phyloP scores from a whole-genome alignment of 768 basidiomycete genomes.

The Mycena rosella region DNA sequence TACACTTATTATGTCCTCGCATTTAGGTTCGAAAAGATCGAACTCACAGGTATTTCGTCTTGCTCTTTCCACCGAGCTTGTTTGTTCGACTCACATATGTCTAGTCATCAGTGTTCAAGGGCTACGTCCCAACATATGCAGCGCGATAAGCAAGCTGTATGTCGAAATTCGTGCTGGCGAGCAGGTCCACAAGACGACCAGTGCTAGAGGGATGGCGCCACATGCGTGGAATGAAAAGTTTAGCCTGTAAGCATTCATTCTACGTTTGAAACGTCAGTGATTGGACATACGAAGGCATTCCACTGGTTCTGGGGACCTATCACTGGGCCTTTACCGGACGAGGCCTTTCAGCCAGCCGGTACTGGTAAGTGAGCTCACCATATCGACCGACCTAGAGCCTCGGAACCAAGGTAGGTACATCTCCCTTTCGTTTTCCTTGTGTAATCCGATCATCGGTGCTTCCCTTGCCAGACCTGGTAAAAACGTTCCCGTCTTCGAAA shows the following conservation, averaged over 20 bases:
- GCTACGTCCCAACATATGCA: conserved; percentile 12
- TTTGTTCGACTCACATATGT: background rate
- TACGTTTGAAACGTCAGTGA: background rate
- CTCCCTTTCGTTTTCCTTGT: background rate
- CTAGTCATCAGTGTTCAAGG: conserved; percentile 21
- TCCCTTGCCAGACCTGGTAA: conserved; percentile 10
- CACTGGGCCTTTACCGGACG: conserved; percentile 22
- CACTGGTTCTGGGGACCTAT: conserved; percentile 13
- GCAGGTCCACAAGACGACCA: conserved; percentile 10
- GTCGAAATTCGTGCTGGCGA: conserved; percentile 17
- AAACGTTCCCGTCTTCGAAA: conserved; percentile 19
- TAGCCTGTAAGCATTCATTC: conserved; percentile 20
- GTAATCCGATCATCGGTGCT: no score
- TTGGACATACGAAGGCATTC: conserved; percentile 9
- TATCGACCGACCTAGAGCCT: conserved; percentile 26
- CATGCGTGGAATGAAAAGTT: conserved; percentile 27
- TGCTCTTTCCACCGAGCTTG: background rate
- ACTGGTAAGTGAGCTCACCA: conserved; percentile 1
- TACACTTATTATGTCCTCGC: conserved; percentile 4
- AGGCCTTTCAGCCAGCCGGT: conserved; percentile 17
- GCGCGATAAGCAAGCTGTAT: conserved; percentile 12
- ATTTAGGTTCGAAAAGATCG: conserved; percentile 25
- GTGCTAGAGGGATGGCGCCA: conserved; percentile 24
- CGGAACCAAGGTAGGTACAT: conserved; percentile 27
- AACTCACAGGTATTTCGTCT: conserved; percentile 23